Evolutionary conservation across 352 stramenopile genomes (phyloP), one percentile per base, ranked within the genome.

Genomic region (Blastocystis hominis): DNA sequence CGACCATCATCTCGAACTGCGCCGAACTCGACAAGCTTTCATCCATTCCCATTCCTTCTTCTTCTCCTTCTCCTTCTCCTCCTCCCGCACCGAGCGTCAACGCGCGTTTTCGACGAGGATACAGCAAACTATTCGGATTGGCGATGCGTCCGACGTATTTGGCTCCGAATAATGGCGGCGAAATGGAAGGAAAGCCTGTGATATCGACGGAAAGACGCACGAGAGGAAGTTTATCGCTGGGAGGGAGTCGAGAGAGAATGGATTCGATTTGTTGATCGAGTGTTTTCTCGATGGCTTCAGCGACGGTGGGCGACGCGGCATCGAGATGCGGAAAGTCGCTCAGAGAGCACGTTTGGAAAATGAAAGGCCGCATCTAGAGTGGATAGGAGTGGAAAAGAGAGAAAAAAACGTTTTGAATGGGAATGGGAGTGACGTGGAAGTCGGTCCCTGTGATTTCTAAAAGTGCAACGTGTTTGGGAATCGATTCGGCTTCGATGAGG

Each of bases 311-410:
- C 2, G 97, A 89, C 6, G 79, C 86, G 40, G 55, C 3, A 24
- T 84, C 50, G 7, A 84, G 55, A 15, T 64, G 46, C 38, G 94
- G 91, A 56, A 96, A 89, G 61, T 95, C 92, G 24, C 79, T 91
- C 1, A 97, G 89, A 64, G 91, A 90, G 38, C 98, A 89, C 42
- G 98, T 93, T 20, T 90, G 91, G 89, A 97, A 94, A 61, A 94
- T 94, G 91, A 98, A 98, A 10, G 92, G 93, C 10, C 95, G 93
- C 9, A 98, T 94, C 54, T 93, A 94, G 62, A 3, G 34, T 13
- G 13, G 17, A 75, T 0, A 36, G 36, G 9, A 34, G 0, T 17
- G 40, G 24, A 69, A 7, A 0, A 72, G 34, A 86, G n/a, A 10
- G 7, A 72, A 15, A 86, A 15, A 10, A 20, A 86, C 61, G 53